Percentiles rank a stretch among this genome's conserved stretches.
These are phyloP conservation scores for Russula griseocarnosa DNA, from an alignment of 768 basidiomycete genomes.

Conservation along the genomic window DNA sequence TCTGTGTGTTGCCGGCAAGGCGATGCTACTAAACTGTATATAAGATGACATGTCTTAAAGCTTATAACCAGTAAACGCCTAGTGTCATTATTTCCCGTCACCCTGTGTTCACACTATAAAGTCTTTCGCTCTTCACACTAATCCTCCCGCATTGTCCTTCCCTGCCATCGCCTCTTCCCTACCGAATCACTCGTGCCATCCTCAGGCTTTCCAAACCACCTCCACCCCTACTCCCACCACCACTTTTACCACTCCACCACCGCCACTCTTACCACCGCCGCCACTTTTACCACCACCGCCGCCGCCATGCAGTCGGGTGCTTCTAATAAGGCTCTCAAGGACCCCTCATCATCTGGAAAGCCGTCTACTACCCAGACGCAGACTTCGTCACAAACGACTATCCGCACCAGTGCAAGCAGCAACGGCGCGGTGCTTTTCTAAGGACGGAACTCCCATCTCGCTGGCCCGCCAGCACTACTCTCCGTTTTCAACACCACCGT, in stretches of 20 bases:
- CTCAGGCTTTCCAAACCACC: neutral
- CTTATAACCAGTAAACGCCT: conserved; percentile 15
- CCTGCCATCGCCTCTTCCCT: neutral
- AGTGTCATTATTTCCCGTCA: conserved; percentile 10
- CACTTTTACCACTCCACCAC: neutral
- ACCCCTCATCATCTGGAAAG: conserved; percentile 18
- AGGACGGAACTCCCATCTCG: neutral
- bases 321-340: conserved; percentile 14
- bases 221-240: neutral
- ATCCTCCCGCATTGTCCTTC: neutral
- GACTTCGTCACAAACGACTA: conserved; percentile 17
- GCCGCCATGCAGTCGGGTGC: conserved; percentile 1
- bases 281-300: neutral
- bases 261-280: neutral
- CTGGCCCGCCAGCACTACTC: neutral
- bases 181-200: neutral
- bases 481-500: conserved; percentile 2
- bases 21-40: conserved; percentile 3
- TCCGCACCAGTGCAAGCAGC: conserved; percentile 23
- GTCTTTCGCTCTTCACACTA: conserved; percentile 4
- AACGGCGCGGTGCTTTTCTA: conserved; percentile 24
- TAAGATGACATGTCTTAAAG: conserved; percentile 9
- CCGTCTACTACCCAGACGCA: conserved; percentile 21
- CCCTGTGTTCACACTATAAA: conserved; percentile 13
- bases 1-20: conserved; percentile 12